Percentiles rank a stretch among this genome's conserved stretches.
Evolutionary conservation across 306 rosid species (phyloP).

Genomic region (Vigna mungo): DNA sequence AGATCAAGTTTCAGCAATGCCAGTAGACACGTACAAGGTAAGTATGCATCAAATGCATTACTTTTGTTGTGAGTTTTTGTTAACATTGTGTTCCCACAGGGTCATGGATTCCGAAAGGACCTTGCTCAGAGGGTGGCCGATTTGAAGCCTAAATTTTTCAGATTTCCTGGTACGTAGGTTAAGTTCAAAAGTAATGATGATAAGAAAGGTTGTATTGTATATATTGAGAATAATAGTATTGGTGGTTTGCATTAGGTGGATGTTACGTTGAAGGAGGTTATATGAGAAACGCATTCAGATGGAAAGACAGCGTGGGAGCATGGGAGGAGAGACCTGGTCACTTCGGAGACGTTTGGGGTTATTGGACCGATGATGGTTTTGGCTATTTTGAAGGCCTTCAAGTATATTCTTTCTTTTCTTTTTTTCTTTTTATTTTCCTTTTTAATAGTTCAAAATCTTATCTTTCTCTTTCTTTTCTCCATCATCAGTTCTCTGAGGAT

Average conservation of each 20-base stretch:
- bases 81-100: constrained; percentile 49
- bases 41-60: neutral
- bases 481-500: constrained; percentile 74
- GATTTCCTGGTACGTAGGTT: constrained; percentile 66
- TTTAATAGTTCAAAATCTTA: neutral
- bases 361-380: neutral
- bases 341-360: neutral
- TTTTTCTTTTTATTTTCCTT: neutral
- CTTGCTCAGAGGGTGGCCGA: constrained; percentile 60
- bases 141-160: constrained; percentile 67
- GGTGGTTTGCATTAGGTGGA: neutral
- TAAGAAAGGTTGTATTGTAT: no score
- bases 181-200: no score
- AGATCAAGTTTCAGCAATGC: constrained; percentile 53
- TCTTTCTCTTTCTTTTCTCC: neutral
- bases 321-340: neutral
- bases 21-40: constrained; percentile 43
- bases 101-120: constrained; percentile 79
- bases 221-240: no score
- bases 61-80: neutral
- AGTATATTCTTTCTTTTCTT: neutral
- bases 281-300: neutral
- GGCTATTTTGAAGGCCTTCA: neutral
- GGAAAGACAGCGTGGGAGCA: neutral
- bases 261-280: neutral